These are phyloP conservation scores for Purpureocillium takamizusanense DNA, from an alignment of 2,329 filamentous ascomycete species.

Conservation along the genomic window DNA sequence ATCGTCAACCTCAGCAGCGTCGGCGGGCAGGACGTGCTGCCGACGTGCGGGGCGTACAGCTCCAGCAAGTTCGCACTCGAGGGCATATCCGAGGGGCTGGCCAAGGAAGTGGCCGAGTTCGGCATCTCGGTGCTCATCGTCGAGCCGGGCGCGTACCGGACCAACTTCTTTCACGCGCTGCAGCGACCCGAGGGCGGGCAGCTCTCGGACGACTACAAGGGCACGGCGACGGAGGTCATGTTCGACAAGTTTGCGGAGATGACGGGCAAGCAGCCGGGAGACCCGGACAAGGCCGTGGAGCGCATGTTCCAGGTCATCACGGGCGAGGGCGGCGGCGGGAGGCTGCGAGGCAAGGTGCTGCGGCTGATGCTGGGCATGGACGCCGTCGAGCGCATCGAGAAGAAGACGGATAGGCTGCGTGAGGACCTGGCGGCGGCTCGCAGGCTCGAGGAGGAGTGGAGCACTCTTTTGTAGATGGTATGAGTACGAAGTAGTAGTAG, in stretches of 20 bases:
- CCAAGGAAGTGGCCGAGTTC: constrained; percentile 31
- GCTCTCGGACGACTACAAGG: constrained; percentile 17
- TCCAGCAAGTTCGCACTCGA: constrained; percentile 36
- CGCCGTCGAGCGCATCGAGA: constrained; percentile 12
- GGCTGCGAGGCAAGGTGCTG: constrained; percentile 19
- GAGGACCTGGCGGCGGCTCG: neutral
- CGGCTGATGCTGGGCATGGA: constrained; percentile 25
- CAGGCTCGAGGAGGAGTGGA: constrained; percentile 1
- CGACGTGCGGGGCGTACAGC: constrained; percentile 32
- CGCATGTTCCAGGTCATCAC: constrained; percentile 27
- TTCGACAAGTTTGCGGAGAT: constrained; percentile 1
- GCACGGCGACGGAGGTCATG: constrained; percentile 10
- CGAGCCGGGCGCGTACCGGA: constrained; percentile 41
- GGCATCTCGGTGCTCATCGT: constrained; percentile 33
- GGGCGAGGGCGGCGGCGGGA: constrained; percentile 15
- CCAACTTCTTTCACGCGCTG: constrained; percentile 28
- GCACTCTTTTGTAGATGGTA: neutral
- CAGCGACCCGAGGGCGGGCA: constrained; percentile 2
- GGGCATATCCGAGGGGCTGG: constrained; percentile 31
- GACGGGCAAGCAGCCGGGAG: constrained; percentile 26
- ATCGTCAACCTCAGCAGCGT: constrained; percentile 38
- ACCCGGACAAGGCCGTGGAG: constrained; percentile 27
- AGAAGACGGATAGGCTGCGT: constrained; percentile 4
- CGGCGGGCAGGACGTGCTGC: constrained; percentile 27
- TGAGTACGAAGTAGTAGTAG: too few species aligned